Evolutionary conservation across 1,139 yeast species (phyloP).

Genomic region (Suhomyces bokatorum): DNA sequence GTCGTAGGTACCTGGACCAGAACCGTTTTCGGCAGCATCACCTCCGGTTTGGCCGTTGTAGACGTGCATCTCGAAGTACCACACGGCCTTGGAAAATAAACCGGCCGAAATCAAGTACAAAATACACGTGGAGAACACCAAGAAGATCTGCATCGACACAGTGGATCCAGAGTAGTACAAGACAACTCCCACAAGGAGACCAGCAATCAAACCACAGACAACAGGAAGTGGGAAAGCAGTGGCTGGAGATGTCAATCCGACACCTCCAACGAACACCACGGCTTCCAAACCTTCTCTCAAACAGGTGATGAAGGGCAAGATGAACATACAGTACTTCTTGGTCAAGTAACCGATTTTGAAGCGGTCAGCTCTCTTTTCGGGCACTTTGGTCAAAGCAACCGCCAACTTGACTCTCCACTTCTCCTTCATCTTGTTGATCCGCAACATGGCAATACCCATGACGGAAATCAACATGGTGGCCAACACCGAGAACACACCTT

Average conservation of each 20-base stretch:
- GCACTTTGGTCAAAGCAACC: conserved; percentile 30
- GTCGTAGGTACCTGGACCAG: conserved; percentile 94
- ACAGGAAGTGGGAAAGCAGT: conserved; percentile 44
- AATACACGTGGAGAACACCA: conserved; percentile 43
- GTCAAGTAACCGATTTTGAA: conserved; percentile 25
- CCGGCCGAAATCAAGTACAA: conserved; percentile 48
- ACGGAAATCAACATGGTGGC: conserved; percentile 28
- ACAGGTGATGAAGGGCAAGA: conserved; percentile 46
- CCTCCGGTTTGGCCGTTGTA: conserved; percentile 53
- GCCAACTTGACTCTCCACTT: conserved; percentile 53
- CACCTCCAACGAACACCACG: conserved; percentile 50
- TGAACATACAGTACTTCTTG: conserved; percentile 39
- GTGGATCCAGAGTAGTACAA: conserved; percentile 46
- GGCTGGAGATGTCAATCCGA: conserved; percentile 44
- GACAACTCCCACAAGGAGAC: conserved; percentile 35
- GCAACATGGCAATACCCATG: conserved; percentile 32
- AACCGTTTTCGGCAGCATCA: conserved; percentile 86
- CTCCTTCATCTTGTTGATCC: conserved; percentile 42
- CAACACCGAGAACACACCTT: conserved; percentile 28
- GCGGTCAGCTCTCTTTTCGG: conserved; percentile 16
- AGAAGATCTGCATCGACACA: conserved; percentile 42
- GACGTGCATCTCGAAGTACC: conserved; percentile 80
- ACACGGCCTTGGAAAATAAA: conserved; percentile 63
- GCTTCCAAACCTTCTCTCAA: conserved; percentile 52
- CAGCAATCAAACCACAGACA: conserved; percentile 35